phyloP scores from a whole-genome alignment of 768 basidiomycete species.

The Exidia glandulosa region DNA sequence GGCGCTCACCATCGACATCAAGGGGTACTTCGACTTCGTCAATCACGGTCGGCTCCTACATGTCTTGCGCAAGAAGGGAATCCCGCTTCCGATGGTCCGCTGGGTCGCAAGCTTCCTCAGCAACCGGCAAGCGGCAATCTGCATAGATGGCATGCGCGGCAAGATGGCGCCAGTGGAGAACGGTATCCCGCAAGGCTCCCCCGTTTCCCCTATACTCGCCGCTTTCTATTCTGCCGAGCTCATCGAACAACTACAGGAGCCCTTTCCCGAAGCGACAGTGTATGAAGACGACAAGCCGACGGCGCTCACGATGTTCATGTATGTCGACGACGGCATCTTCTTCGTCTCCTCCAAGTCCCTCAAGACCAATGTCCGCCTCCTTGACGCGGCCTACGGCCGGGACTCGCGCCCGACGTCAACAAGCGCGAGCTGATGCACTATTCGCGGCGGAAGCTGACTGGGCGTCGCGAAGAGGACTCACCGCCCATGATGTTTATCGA shows the following conservation, averaged over 20 bases:
- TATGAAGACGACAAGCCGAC: constrained; percentile 7
- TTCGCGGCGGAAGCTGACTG: background rate
- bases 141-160: constrained; percentile 11
- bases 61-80: background rate
- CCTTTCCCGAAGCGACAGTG: background rate
- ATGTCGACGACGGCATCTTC: constrained; percentile 21
- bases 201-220: constrained; percentile 8
- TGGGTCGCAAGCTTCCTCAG: constrained; percentile 8
- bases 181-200: constrained; percentile 24
- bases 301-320: constrained; percentile 12
- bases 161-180: constrained; percentile 19
- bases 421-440: constrained; percentile 6
- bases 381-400: background rate
- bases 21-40: constrained; percentile 14
- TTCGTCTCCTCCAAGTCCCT: background rate
- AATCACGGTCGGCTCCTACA: constrained; percentile 8
- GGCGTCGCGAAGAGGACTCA: background rate
- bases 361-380: background rate
- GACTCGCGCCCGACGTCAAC: constrained; percentile 1
- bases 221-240: constrained; percentile 7
- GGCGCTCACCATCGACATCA: constrained; percentile 11
- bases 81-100: constrained; percentile 5
- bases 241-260: background rate
- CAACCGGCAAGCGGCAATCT: constrained; percentile 6
- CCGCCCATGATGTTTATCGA: background rate